Conservation (phyloP, 2,329 filamentous ascomycete genomes). For the Fusarium sp. region DNA sequence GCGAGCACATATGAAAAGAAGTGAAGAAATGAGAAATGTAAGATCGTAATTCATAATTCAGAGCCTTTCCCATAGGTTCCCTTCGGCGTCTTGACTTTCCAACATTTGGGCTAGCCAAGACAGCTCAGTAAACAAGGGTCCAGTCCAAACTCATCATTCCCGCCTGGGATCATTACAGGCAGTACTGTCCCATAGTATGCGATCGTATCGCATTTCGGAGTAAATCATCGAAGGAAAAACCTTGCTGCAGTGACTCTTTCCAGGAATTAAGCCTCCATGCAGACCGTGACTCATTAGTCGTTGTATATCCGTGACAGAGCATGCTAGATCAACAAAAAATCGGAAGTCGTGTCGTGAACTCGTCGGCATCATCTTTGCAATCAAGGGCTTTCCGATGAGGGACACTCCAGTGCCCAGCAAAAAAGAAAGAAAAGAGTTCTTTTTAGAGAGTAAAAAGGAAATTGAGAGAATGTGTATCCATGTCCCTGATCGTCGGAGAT, state of each 20-base stretch:
- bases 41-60: conserved; percentile 39
- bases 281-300: conserved; percentile 57
- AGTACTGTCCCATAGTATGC: conserved; percentile 45
- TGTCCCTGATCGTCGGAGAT: neutral
- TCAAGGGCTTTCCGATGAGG: conserved; percentile 41
- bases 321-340: conserved; percentile 48
- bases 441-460: conserved; percentile 23
- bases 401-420: conserved; percentile 40
- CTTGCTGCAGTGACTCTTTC: conserved; percentile 36
- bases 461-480: conserved; percentile 33
- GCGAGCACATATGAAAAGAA: conserved; percentile 32
- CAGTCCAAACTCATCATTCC: conserved; percentile 43
- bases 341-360: conserved; percentile 48
- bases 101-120: conserved; percentile 32
- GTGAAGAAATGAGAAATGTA: conserved; percentile 45
- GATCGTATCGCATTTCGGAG: conserved; percentile 45
- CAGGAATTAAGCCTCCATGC: conserved; percentile 51
- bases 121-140: conserved; percentile 36
- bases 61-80: conserved; percentile 35
- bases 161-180: conserved; percentile 52
- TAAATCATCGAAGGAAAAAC: conserved; percentile 37
- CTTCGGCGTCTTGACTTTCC: conserved; percentile 40
- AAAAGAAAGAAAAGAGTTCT: conserved; percentile 34
- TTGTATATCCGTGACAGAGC: conserved; percentile 52
- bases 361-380: conserved; percentile 47